Conservation (phyloP, 805 yeast species). For the Saturnispora bothae region DNA sequence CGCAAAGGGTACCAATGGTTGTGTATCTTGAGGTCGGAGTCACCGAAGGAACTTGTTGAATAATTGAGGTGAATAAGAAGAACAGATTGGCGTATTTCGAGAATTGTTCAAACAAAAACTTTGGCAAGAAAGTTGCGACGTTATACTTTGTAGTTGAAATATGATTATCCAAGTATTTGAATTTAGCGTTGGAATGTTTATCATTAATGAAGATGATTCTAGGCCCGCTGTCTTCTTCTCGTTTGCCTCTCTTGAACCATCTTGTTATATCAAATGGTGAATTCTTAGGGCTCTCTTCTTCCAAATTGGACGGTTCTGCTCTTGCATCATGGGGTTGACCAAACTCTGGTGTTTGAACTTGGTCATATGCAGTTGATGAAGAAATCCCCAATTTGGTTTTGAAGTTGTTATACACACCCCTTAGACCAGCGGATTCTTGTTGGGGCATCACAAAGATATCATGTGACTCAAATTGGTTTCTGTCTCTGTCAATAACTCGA, state of each 20-base stretch:
- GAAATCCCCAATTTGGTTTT: slow-evolving; percentile 19
- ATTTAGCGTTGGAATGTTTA: slow-evolving; percentile 39
- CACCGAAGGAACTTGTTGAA: slow-evolving; percentile 95
- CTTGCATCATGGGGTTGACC: slow-evolving; percentile 16
- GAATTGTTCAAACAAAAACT: slow-evolving; percentile 91
- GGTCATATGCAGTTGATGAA: slow-evolving; percentile 17
- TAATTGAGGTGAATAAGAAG: slow-evolving; percentile 81
- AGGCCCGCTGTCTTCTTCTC: slow-evolving; percentile 32
- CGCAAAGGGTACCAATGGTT: slow-evolving; percentile 79
- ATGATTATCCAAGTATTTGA: slow-evolving; percentile 67
- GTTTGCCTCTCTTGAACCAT: slow-evolving; percentile 15
- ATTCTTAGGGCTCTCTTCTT: slow-evolving; percentile 17
- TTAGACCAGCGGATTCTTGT: slow-evolving; percentile 16
- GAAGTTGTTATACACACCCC: slow-evolving; percentile 23
- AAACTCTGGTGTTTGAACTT: slow-evolving; percentile 11
- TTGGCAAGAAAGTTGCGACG: slow-evolving; percentile 84
- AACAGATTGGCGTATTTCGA: slow-evolving; percentile 94
- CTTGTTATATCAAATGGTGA: slow-evolving; percentile 23
- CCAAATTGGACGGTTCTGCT: slow-evolving; percentile 13
- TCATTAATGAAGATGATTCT: slow-evolving; percentile 63
- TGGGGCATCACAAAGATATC: slow-evolving; percentile 9
- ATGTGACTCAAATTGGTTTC: slow-evolving; percentile 2
- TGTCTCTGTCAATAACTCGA: slow-evolving; percentile 9
- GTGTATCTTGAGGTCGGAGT: slow-evolving; percentile 95
- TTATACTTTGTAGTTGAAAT: slow-evolving; percentile 94